These are phyloP conservation scores for Pseudocercospora fuligena DNA, from an alignment of 2,329 filamentous ascomycete species.

Conservation along the genomic window DNA sequence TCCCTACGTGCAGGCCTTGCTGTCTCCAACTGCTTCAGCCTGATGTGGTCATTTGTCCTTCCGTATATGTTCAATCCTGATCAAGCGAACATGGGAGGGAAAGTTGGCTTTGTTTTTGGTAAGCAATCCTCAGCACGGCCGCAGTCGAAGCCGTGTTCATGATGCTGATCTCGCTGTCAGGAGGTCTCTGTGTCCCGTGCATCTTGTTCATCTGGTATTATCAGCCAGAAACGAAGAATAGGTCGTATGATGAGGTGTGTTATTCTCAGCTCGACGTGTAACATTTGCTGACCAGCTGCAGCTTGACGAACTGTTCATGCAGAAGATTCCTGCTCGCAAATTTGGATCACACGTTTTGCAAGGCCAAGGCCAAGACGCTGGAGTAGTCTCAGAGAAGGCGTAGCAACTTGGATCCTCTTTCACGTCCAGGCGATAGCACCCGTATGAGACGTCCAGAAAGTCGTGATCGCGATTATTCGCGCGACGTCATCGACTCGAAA, in stretches of 20 bases:
- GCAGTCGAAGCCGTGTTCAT: too few species aligned
- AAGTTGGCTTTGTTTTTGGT: constrained; percentile 50
- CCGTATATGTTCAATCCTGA: constrained; percentile 48
- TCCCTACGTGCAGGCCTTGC: constrained; percentile 33
- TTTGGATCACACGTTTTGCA: not conserved
- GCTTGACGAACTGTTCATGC: not conserved
- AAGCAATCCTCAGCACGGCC: constrained; percentile 18
- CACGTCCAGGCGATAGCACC: too few species aligned
- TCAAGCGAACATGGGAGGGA: constrained; percentile 46
- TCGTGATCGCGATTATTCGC: not conserved
- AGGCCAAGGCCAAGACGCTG: not conserved
- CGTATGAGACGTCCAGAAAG: not conserved
- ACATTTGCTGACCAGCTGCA: not conserved
- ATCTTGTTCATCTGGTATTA: not conserved
- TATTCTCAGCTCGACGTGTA: not conserved
- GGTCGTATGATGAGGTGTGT: not conserved
- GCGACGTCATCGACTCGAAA: not conserved
- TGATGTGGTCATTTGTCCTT: constrained; percentile 47
- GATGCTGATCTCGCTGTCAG: not conserved
- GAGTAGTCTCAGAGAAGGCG: not conserved
- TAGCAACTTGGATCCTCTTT: not conserved
- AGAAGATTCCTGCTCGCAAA: not conserved
- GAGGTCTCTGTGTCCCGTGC: not conserved
- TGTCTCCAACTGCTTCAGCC: constrained; percentile 40
- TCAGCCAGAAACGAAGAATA: not conserved